Conservation (phyloP, 129 eudicot species). For the Logfia minima region DNA sequence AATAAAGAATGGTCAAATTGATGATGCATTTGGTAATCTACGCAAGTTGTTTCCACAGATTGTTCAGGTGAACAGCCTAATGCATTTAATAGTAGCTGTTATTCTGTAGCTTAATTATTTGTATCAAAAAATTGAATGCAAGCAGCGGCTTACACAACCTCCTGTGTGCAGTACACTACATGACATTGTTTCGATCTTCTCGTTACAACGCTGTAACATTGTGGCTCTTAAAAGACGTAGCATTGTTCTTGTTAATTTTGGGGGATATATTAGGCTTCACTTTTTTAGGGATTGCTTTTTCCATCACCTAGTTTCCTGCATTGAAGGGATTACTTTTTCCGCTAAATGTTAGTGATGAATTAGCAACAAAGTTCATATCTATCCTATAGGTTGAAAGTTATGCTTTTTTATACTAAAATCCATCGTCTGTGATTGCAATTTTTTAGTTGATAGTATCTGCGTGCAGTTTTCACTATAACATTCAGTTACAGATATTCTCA, state of each 20-base stretch:
- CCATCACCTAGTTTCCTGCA: neutral
- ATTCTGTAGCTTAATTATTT: neutral
- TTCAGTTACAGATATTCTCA: neutral
- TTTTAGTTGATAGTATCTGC: conserved; percentile 1
- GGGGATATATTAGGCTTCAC: neutral
- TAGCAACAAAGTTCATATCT: neutral
- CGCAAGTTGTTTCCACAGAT: conserved; percentile 68
- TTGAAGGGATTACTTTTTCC: neutral
- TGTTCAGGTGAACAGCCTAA: conserved; percentile 57
- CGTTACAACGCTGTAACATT: neutral
- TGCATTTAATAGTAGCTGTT: conserved; percentile 12
- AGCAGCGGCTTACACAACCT: neutral
- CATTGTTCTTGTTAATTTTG: neutral
- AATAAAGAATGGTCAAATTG: conserved; percentile 75
- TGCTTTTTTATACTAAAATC: neutral
- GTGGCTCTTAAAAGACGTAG: neutral
- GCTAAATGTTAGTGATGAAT: too few relatives aligned
- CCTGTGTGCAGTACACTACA: neutral
- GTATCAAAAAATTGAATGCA: neutral
- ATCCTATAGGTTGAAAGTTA: neutral
- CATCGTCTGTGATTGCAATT: neutral
- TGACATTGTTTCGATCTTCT: neutral
- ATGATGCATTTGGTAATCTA: conserved; percentile 63
- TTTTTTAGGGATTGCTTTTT: neutral
- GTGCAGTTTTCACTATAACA: neutral